Evolutionary conservation across 768 basidiomycete genomes (phyloP).

Genomic region (Suillus sp.): DNA sequence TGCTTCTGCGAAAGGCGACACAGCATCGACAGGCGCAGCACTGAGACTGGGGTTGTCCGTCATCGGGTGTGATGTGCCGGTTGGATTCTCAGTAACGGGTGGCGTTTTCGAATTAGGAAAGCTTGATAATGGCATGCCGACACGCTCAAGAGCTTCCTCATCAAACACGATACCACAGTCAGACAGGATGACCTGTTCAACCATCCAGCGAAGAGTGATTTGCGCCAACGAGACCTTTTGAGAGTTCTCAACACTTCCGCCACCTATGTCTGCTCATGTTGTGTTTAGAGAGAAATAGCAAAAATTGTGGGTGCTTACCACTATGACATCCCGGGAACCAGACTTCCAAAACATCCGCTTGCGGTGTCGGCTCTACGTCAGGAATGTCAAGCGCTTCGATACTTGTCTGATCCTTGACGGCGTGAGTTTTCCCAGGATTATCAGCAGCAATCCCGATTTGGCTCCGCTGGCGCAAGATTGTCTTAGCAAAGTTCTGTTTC

Average conservation of each 20-base stretch:
- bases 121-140: constrained; percentile 34
- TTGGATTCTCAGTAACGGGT: neutral
- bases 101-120: constrained; percentile 18
- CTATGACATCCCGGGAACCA: constrained; percentile 79
- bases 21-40: neutral
- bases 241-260: constrained; percentile 54
- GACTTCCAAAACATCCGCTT: constrained; percentile 68
- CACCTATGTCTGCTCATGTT: constrained; percentile 61
- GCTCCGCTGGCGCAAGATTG: neutral
- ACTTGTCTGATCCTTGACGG: constrained; percentile 3
- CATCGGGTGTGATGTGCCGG: neutral
- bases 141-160: constrained; percentile 44
- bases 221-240: constrained; percentile 48
- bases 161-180: constrained; percentile 66
- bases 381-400: neutral
- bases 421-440: neutral
- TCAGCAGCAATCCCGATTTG: neutral
- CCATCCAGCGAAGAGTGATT: constrained; percentile 78
- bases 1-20: neutral
- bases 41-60: neutral
- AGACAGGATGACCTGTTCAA: constrained; percentile 60
- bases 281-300: neutral
- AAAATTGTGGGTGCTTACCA: constrained; percentile 44
- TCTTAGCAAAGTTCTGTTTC: neutral
- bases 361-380: neutral